These are phyloP conservation scores for Colletotrichum sp. DNA, from an alignment of 2,329 filamentous ascomycete species.

Conservation along the genomic window DNA sequence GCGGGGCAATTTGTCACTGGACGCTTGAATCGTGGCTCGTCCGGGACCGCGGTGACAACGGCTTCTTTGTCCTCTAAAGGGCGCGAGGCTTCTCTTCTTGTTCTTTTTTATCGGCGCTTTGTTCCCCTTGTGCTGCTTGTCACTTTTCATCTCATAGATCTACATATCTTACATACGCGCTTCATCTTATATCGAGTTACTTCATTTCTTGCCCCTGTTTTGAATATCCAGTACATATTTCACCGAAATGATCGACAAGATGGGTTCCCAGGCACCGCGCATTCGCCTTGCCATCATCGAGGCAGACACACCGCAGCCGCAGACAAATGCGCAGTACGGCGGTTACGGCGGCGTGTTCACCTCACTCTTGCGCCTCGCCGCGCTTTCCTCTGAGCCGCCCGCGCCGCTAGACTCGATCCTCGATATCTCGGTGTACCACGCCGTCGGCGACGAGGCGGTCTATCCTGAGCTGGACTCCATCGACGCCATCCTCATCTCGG, in stretches of 20 bases:
- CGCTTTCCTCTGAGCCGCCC: slow-evolving; percentile 47
- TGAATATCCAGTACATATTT: neutral
- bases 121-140: neutral
- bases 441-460: slow-evolving; percentile 66
- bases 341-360: slow-evolving; percentile 76
- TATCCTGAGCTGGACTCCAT: slow-evolving; percentile 78
- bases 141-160: neutral
- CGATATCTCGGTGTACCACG: slow-evolving; percentile 69
- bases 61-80: neutral
- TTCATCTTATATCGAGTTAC: neutral
- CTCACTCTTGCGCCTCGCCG: slow-evolving; percentile 60
- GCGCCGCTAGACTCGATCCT: slow-evolving; percentile 50
- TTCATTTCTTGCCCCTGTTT: neutral
- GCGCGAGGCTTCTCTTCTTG: neutral
- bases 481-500: slow-evolving; percentile 84
- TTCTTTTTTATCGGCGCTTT: neutral
- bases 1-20: neutral
- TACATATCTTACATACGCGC: neutral
- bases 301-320: slow-evolving; percentile 77
- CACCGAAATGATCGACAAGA: neutral
- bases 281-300: slow-evolving; percentile 87
- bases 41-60: neutral
- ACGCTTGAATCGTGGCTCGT: neutral
- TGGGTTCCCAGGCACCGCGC: slow-evolving; percentile 37
- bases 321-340: slow-evolving; percentile 68